Conservation (phyloP, 345 rosid genomes). For the Pseudoturritis turrita region DNA sequence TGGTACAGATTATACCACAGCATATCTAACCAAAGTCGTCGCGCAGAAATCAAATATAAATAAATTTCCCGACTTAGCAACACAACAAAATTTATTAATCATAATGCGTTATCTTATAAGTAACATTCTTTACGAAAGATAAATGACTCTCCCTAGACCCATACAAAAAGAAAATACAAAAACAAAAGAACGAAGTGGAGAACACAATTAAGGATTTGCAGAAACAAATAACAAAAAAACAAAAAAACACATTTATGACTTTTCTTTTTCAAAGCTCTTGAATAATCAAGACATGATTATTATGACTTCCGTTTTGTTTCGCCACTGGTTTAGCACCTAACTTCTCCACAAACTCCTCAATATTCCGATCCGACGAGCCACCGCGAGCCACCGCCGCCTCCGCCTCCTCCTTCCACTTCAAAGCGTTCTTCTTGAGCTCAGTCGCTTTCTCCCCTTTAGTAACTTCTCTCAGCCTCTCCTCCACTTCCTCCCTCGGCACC, state of each 20-base stretch:
- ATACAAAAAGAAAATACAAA: not conserved
- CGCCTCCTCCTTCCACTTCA: constrained; percentile 67
- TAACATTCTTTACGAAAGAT: not conserved
- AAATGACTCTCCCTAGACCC: not conserved
- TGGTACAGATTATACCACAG: not conserved
- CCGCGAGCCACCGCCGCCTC: constrained; percentile 68
- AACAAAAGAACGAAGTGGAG: not conserved
- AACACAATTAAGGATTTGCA: not conserved
- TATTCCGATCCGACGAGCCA: constrained; percentile 64
- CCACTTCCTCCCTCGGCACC: constrained; percentile 59
- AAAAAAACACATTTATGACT: not conserved
- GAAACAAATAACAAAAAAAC: not conserved
- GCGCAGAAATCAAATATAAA: not conserved
- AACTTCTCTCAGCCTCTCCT: constrained; percentile 54
- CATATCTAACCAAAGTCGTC: not conserved
- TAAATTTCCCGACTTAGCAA: not conserved
- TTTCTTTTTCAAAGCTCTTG: not conserved
- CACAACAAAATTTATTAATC: not conserved
- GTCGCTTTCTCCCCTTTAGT: constrained; percentile 48
- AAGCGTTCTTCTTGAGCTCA: constrained; percentile 53
- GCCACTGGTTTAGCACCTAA: constrained; percentile 32
- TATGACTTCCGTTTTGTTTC: constrained; percentile 17
- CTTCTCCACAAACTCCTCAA: constrained; percentile 64
- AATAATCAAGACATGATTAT: not conserved
- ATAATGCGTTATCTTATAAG: not conserved